A percentile compares a stretch with the other conserved stretches of the same genome.
Conservation (phyloP, 257 asterid genomes). For the Echium plantagineum region DNA sequence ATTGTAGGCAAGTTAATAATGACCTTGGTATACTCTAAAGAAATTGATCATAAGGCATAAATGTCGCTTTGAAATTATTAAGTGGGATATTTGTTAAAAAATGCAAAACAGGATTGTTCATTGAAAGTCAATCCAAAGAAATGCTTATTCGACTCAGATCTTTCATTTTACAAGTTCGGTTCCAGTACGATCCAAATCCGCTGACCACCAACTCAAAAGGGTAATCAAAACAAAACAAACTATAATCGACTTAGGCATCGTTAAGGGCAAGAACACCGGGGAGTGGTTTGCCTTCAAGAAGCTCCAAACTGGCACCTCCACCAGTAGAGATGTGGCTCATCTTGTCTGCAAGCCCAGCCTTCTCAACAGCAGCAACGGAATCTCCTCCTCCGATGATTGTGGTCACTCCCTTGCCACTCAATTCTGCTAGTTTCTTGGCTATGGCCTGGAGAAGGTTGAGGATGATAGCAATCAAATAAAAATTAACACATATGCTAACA, state of each 20-base stretch:
- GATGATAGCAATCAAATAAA: too few relatives aligned
- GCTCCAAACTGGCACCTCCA: conserved; percentile 94
- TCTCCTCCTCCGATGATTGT: conserved; percentile 89
- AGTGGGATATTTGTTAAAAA: too few relatives aligned
- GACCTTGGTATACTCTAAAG: too few relatives aligned
- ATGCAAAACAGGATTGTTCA: too few relatives aligned
- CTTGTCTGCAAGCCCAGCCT: conserved; percentile 81
- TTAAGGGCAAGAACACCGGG: conserved; percentile 82
- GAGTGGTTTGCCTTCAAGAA: conserved; percentile 73
- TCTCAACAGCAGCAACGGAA: conserved; percentile 94
- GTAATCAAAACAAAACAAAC: background rate
- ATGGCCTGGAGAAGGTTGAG: conserved; percentile 27
- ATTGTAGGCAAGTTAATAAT: too few relatives aligned
- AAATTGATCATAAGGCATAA: too few relatives aligned
- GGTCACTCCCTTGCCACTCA: conserved; percentile 86
- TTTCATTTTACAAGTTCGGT: conserved; percentile 17
- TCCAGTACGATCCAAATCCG: conserved; percentile 13
- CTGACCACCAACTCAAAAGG: background rate
- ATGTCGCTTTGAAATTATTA: too few relatives aligned
- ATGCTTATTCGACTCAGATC: conserved; percentile 24
- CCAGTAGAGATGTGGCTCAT: conserved; percentile 97
- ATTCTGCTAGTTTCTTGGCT: conserved; percentile 74
- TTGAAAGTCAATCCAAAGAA: too few relatives aligned
- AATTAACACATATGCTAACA: background rate
- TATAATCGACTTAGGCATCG: conserved; percentile 33